Evolutionary conservation across 2,329 filamentous ascomycete species (phyloP), one percentile per base, ranked within the genome.

Genomic region (Cordyceps tenuipes): DNA sequence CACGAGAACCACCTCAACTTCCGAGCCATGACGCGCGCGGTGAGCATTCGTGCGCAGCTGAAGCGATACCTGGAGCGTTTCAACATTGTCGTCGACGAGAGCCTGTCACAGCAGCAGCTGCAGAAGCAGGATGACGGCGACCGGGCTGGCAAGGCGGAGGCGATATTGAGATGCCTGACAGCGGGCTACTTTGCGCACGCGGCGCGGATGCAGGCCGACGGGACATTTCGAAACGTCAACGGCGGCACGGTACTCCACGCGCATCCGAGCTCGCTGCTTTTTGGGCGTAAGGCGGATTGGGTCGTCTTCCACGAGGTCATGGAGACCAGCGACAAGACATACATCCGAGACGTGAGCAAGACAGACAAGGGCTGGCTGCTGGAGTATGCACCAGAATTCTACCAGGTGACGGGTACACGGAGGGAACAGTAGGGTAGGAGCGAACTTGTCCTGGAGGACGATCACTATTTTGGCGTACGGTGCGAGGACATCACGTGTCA

Each of bases 251-350:
- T 85, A 5, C 77, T 97, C 57, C 83, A 96, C 76, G 91, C 91
- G 23, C 94, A 99, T 73, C 94, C 94, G 0, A 96, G 85, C 69
- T 95, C 89, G 44, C 76, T 97, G 66, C 91, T 97, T 85, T 97
- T 97, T 78, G 96, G 96, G 72, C 86, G 92, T 60, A 97, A 95
- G 76, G 91, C 91, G 12, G 91, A 97, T 64, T 97, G 93, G 91
- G 91, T 97, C 10, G 82, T 99, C 39, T 99, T 97, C 69, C 89
- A 95, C 67, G 93, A 97, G 75, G 85, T 96, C 43, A 84, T 96
- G 79, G 90, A 97, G 76, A 95, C 90, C 5, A 85, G 88, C 10
- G 84, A 83, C 64, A 97, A 97, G 79, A 91, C 84, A 0, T 97
- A 88, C 70, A 95, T 99, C 67, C 81, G 91, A 59, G 93, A 97